Evolutionary conservation across 2,329 filamentous ascomycete species (phyloP).

Genomic region (Diatrype stigma): DNA sequence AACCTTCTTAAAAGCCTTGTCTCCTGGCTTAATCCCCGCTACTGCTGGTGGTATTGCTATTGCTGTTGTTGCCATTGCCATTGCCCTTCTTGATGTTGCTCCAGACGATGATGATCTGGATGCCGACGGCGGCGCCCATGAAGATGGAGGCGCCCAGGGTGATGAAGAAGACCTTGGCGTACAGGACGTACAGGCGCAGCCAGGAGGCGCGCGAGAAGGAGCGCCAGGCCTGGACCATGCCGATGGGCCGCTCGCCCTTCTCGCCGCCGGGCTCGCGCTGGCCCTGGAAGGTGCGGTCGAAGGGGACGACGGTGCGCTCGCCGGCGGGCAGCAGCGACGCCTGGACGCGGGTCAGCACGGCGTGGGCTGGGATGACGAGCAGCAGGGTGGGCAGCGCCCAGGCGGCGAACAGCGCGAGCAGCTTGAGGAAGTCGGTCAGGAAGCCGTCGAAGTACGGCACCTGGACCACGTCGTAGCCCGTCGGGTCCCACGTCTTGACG

Average conservation of each 20-base stretch:
- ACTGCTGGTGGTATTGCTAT: too few relatives aligned
- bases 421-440: slow-evolving; percentile 33
- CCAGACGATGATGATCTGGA: background rate
- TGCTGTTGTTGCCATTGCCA: background rate
- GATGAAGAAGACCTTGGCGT: slow-evolving; percentile 63
- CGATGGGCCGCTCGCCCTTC: slow-evolving; percentile 62
- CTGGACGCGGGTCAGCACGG: slow-evolving; percentile 74
- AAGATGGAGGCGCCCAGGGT: slow-evolving; percentile 40
- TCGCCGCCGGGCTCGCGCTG: slow-evolving; percentile 63
- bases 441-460: slow-evolving; percentile 10
- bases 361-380: slow-evolving; percentile 66
- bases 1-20: too few relatives aligned
- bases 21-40: too few relatives aligned
- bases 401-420: slow-evolving; percentile 35
- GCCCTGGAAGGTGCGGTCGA: slow-evolving; percentile 76
- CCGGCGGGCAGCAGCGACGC: slow-evolving; percentile 76
- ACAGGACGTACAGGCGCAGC: slow-evolving; percentile 65
- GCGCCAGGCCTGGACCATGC: slow-evolving; percentile 69
- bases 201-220: slow-evolving; percentile 68
- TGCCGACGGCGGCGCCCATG: slow-evolving; percentile 33
- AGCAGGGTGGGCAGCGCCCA: slow-evolving; percentile 49
- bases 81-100: background rate
- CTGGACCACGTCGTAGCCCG: slow-evolving; percentile 23
- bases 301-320: slow-evolving; percentile 77
- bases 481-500: slow-evolving; percentile 31